Base-by-base conservation (phyloP, 768 basidiomycete species). In the Thelephora ganbajun region DNA sequence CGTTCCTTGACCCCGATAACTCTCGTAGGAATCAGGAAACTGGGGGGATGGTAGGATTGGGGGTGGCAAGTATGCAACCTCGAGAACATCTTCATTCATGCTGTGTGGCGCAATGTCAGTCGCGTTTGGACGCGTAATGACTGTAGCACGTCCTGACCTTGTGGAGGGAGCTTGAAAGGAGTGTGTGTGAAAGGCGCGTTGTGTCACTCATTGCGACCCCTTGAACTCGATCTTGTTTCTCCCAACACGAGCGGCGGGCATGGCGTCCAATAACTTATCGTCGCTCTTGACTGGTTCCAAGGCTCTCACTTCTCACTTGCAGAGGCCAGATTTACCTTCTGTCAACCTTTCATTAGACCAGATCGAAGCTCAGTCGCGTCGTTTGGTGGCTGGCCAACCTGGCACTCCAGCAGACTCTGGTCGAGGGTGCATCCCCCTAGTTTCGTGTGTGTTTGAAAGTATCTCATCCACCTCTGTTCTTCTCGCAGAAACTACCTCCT, bases 271-370 rank as follows among this genome's bases (percentile, higher is more conserved):
- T 30, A 79, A 85, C 59, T 69, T 87, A 1, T 79, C 82, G 33
- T 71, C 83, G n/a, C 66, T 88, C 47, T 63, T 87, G 55, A 76
- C 76, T 43, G 75, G 79, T 22, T 83, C 83, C 7, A 78, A 74
- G 57, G 76, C 75, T 22, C 74, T 92, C 33, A 89, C 80, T 9
- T 78, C 82, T 0, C 86, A 91, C 61, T 66, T 91, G 23, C 74
- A 79, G 3, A 72, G 76, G 39, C 81, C 81, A 3, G 90, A 96
- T 56, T 69, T 98, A 1, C 94, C 94, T 11, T 76, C 84, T 2
- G 81, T 99, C 37, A 78, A 85, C 48, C 80, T 94, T 48, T 88
- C 90, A 1, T 74, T 98, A 30, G 92, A 94, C 63, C 90, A 97
- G 67, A 86, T 99, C 52, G 94, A 98, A 62, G 80, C 84, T 0